Evolutionary conservation across 148 eudicot genomes (phyloP).

Genomic region (Vaccinium darrowii): DNA sequence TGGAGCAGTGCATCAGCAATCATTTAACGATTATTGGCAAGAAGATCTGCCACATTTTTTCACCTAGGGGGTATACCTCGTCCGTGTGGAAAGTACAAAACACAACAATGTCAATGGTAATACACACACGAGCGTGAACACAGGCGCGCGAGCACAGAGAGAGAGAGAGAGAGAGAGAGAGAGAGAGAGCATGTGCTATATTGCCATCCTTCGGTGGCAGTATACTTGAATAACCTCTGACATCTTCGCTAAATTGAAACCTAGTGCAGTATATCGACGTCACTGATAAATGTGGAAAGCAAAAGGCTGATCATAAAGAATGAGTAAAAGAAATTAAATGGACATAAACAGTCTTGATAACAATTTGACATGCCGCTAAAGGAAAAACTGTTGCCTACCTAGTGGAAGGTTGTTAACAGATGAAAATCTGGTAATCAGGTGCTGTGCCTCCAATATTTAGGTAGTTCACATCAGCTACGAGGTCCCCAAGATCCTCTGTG

Average conservation of each 20-base stretch:
- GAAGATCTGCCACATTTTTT: not conserved
- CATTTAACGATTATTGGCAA: not conserved
- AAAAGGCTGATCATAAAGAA: not conserved
- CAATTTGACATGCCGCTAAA: not conserved
- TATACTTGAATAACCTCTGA: not conserved
- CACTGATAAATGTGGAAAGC: not conserved
- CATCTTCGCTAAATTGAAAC: constrained; percentile 1
- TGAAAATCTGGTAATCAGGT: constrained; percentile 66
- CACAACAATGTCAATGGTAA: not conserved
- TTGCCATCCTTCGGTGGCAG: not conserved
- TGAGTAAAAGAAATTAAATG: not conserved
- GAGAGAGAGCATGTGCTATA: no score
- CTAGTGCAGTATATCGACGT: not conserved
- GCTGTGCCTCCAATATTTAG: constrained; percentile 57
- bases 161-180: not conserved
- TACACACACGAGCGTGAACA: not conserved
- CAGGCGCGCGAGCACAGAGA: no score
- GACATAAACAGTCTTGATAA: not conserved
- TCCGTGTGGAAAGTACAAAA: not conserved
- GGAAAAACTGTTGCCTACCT: constrained; percentile 7
- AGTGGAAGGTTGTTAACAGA: constrained; percentile 47
- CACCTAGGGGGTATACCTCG: not conserved
- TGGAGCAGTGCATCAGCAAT: not conserved
- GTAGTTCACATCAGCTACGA: constrained; percentile 83
- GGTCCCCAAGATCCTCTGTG: constrained; percentile 78